phyloP scores from a whole-genome alignment of 495 filamentous ascomycete genomes.

The Trichocladium uniseriatum region DNA sequence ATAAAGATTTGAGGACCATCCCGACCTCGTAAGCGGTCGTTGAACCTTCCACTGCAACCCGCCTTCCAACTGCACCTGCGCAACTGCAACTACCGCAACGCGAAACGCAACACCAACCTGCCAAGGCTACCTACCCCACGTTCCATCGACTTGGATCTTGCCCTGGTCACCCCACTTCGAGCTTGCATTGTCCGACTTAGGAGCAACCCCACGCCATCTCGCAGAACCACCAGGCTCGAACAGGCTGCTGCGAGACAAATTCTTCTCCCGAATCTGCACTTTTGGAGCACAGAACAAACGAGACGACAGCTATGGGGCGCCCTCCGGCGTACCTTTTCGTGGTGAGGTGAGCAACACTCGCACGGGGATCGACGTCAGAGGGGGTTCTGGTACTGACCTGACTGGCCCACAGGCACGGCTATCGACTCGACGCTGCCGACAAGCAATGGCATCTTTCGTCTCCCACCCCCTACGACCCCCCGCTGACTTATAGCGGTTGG shows the following conservation, averaged over 20 bases:
- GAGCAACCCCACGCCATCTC: neutral
- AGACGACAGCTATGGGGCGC: constrained; percentile 30
- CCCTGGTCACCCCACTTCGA: neutral
- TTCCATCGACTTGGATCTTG: neutral
- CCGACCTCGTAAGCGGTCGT: too few relatives aligned
- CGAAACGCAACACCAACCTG: too few relatives aligned
- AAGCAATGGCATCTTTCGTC: constrained; percentile 94
- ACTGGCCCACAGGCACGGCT: constrained; percentile 60
- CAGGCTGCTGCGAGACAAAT: neutral
- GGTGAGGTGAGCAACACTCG: constrained; percentile 51
- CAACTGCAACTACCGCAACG: too few relatives aligned
- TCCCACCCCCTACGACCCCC: constrained; percentile 89
- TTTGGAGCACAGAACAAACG: neutral
- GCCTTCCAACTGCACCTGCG: too few relatives aligned
- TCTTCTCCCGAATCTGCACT: neutral
- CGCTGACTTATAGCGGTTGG: constrained; percentile 93
- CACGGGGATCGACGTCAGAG: neutral
- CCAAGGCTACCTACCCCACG: too few relatives aligned
- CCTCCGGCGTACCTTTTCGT: constrained; percentile 57
- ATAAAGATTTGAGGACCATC: too few relatives aligned
- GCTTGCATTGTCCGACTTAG: neutral
- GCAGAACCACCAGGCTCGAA: neutral
- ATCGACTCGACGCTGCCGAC: constrained; percentile 86
- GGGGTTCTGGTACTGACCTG: neutral
- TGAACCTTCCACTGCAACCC: too few relatives aligned